phyloP scores from a whole-genome alignment of 108 stramenopile species.

The Tribonema minus region DNA sequence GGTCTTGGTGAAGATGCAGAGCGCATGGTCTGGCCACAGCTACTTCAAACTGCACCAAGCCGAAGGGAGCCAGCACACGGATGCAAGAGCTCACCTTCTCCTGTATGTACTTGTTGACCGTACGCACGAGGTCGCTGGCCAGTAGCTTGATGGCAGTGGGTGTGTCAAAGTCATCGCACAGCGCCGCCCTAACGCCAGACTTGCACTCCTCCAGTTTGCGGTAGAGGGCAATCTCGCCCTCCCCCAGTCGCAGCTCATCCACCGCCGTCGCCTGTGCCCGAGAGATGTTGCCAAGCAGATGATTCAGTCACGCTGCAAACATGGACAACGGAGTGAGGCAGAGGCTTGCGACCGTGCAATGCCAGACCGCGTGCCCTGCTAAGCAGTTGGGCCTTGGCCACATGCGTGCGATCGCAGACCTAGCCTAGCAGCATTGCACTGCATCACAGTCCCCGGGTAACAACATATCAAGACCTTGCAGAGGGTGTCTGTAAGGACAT shows the following conservation, averaged over 20 bases:
- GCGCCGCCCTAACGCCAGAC: constrained; percentile 61
- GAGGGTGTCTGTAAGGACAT: too few species aligned
- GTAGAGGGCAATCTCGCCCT: constrained; percentile 20
- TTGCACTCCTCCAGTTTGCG: constrained; percentile 12
- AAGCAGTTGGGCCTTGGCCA: background rate
- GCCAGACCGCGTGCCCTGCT: too few species aligned
- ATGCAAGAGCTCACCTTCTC: too few species aligned
- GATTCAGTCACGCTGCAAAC: too few species aligned
- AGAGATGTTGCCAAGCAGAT: background rate
- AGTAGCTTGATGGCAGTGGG: constrained; percentile 65
- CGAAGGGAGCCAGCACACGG: too few species aligned
- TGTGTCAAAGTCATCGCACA: constrained; percentile 92
- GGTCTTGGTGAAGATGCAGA: too few species aligned
- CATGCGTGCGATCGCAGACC: background rate
- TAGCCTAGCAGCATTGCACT: background rate
- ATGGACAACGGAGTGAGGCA: too few species aligned
- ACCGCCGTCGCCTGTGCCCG: background rate
- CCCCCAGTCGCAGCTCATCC: background rate
- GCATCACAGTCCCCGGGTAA: background rate
- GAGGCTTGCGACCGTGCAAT: too few species aligned
- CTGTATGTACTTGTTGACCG: constrained; percentile 7
- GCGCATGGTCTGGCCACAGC: too few species aligned
- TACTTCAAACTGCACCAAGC: too few species aligned
- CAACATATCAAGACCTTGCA: too few species aligned
- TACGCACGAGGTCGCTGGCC: constrained; percentile 13